phyloP scores from a whole-genome alignment of 2,329 filamentous ascomycete genomes.

The Nakataea oryzae region DNA sequence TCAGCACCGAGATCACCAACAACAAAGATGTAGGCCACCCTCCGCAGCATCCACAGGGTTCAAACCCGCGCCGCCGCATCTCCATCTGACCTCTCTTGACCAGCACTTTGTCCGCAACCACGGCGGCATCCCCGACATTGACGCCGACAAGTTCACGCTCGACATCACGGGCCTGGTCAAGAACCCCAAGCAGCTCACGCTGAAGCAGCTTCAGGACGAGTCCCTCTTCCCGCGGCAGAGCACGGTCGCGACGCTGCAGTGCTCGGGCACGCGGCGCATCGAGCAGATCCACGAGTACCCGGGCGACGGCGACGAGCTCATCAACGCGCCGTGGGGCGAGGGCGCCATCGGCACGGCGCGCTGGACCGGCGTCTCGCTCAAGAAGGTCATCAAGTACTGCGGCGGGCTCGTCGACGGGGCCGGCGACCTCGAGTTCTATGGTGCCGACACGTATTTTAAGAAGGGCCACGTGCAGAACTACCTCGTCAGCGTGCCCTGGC shows the following conservation, averaged over 20 bases:
- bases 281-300: conserved; percentile 58
- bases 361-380: conserved; percentile 54
- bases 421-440: conserved; percentile 57
- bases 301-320: conserved; percentile 55
- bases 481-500: conserved; percentile 53
- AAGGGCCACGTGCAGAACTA: conserved; percentile 56
- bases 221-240: conserved; percentile 45
- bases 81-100: neutral
- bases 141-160: conserved; percentile 40
- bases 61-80: no score
- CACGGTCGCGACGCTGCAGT: conserved; percentile 55
- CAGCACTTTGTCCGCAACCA: conserved; percentile 56
- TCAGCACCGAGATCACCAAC: conserved; percentile 46
- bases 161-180: conserved; percentile 46
- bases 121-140: conserved; percentile 58
- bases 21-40: conserved; percentile 25
- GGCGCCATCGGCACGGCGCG: conserved; percentile 57
- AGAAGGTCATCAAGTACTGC: conserved; percentile 61
- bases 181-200: conserved; percentile 41
- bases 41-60: no score
- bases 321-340: conserved; percentile 48
- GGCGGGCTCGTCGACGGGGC: conserved; percentile 45
- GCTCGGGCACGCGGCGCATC: conserved; percentile 56
- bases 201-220: conserved; percentile 52
- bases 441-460: conserved; percentile 67